Conservation (phyloP, 768 basidiomycete genomes). For the Agaricus subrufescens region DNA sequence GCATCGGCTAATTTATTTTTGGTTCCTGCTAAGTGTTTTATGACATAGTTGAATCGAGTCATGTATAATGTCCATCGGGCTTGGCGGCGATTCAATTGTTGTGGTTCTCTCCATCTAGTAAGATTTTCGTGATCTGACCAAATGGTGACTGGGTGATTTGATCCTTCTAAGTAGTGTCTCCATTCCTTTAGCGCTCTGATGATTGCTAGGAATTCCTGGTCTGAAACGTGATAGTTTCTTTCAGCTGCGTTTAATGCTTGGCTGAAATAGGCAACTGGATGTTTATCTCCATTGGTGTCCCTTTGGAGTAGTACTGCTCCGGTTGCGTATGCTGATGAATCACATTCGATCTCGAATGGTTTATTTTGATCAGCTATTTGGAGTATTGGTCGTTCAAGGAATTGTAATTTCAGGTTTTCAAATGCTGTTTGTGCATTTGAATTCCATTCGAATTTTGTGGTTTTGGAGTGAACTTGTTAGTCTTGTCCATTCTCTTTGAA, state of each 20-base stretch:
- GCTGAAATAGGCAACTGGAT: too few species aligned
- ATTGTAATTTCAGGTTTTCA: slow-evolving; percentile 15
- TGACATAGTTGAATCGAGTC: too few species aligned
- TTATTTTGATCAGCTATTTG: neutral
- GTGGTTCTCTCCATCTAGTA: neutral
- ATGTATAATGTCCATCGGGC: neutral
- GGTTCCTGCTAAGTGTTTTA: too few species aligned
- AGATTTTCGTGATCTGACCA: too few species aligned
- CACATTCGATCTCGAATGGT: slow-evolving; percentile 7
- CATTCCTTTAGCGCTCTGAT: neutral
- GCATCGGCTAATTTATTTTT: neutral
- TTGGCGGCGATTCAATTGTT: neutral
- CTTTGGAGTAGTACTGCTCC: too few species aligned
- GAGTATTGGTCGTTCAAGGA: slow-evolving; percentile 1
- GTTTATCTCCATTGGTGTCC: too few species aligned
- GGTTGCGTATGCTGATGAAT: neutral
- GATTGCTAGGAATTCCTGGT: neutral
- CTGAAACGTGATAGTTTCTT: neutral
- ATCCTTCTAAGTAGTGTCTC: neutral
- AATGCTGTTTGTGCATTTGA: slow-evolving; percentile 10
- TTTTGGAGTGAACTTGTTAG: neutral
- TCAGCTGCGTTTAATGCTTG: neutral
- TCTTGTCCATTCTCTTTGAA: too few species aligned
- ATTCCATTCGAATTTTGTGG: neutral
- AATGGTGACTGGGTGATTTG: too few species aligned